Conservation (phyloP, 305 asterid genomes). For the Solanum hybrid region DNA sequence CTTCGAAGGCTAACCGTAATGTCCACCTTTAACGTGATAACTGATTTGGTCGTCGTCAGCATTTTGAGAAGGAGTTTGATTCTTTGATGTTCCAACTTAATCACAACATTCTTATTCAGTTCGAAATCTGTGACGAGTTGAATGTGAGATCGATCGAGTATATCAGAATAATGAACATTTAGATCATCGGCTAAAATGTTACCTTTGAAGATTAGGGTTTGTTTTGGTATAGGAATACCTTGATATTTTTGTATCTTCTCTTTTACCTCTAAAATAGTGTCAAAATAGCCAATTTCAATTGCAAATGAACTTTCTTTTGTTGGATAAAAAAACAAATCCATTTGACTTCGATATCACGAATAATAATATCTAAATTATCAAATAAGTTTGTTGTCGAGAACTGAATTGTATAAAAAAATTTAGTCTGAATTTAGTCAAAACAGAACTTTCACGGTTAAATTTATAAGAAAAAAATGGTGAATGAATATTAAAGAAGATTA, state of each 20-base stretch:
- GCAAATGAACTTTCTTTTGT: slow-evolving; percentile 27
- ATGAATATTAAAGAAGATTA: neutral
- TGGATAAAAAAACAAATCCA: slow-evolving; percentile 49
- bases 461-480: neutral
- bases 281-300: slow-evolving; percentile 57
- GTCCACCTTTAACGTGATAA: slow-evolving; percentile 21
- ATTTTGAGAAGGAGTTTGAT: slow-evolving; percentile 28
- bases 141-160: slow-evolving; percentile 42
- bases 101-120: neutral
- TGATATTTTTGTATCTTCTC: slow-evolving; percentile 35
- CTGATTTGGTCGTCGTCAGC: slow-evolving; percentile 11
- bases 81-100: neutral
- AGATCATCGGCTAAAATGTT: slow-evolving; percentile 34
- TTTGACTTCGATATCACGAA: neutral
- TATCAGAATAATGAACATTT: slow-evolving; percentile 40
- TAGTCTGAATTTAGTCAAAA: neutral
- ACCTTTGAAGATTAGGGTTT: slow-evolving; percentile 47
- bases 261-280: slow-evolving; percentile 53
- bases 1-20: slow-evolving; percentile 13
- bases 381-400: neutral
- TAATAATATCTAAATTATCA: neutral
- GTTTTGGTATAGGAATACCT: slow-evolving; percentile 39
- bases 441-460: neutral
- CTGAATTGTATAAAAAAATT: neutral
- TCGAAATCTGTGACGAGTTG: slow-evolving; percentile 14